Conservation (phyloP, 1,139 yeast species). For the Kazachstania sp. region DNA sequence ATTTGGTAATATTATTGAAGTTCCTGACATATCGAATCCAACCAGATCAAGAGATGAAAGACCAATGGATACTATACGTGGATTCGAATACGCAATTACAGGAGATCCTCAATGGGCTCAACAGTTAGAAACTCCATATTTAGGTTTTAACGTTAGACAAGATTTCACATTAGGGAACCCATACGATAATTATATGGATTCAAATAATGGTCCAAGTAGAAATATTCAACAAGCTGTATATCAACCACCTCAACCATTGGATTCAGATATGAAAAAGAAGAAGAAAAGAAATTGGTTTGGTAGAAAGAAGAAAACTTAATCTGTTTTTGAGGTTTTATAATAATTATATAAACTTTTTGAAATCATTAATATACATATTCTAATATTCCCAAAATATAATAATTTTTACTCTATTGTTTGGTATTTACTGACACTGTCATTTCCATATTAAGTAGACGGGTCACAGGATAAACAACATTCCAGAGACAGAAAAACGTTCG, state of each 20-base stretch:
- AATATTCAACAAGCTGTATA: slow-evolving; percentile 48
- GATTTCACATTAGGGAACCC: slow-evolving; percentile 35
- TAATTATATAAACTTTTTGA: too few species aligned
- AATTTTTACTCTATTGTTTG: too few species aligned
- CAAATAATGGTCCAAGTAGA: slow-evolving; percentile 15
- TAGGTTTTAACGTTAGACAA: slow-evolving; percentile 69
- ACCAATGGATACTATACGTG: slow-evolving; percentile 88
- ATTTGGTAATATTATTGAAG: slow-evolving; percentile 67
- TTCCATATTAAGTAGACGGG: too few species aligned
- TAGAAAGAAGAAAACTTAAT: slow-evolving; percentile 54
- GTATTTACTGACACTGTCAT: too few species aligned
- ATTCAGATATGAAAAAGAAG: slow-evolving; percentile 36
- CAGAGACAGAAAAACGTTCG: too few species aligned
- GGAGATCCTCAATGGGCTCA: slow-evolving; percentile 73
- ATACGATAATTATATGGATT: slow-evolving; percentile 18
- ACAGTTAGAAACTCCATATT: slow-evolving; percentile 62
- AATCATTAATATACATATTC: not conserved
- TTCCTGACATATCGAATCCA: slow-evolving; percentile 85
- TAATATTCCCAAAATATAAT: not conserved
- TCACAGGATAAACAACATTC: too few species aligned
- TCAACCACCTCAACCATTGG: slow-evolving; percentile 41
- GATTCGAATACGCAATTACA: slow-evolving; percentile 86
- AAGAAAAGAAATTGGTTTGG: slow-evolving; percentile 72
- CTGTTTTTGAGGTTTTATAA: too few species aligned
- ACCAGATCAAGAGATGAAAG: slow-evolving; percentile 88